phyloP scores from a whole-genome alignment of 441 rosid species.

The Euphorbia celastroides region DNA sequence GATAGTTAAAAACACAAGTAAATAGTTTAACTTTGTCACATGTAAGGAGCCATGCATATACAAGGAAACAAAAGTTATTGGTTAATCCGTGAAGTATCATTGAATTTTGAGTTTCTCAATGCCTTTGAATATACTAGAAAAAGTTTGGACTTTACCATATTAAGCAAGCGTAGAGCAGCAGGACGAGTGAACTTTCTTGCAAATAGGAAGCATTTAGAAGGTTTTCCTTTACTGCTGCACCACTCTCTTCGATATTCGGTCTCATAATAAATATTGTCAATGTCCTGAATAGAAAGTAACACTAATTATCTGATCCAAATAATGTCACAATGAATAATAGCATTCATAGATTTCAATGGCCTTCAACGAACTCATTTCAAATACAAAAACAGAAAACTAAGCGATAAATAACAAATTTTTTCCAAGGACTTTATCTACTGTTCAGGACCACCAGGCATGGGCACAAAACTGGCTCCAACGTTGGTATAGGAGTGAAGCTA shows the following conservation, averaged over 20 bases:
- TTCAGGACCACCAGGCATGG: no score
- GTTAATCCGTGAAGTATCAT: background rate
- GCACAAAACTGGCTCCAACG: no score
- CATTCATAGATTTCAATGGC: background rate
- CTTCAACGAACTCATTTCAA: background rate
- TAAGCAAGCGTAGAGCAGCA: slow-evolving; percentile 79
- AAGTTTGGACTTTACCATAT: slow-evolving; percentile 37
- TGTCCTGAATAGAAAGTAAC: slow-evolving; percentile 37
- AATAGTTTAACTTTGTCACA: slow-evolving; percentile 1
- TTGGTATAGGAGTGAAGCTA: background rate
- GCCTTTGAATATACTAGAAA: background rate
- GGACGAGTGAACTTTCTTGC: slow-evolving; percentile 95
- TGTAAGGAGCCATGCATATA: background rate
- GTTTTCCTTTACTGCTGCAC: slow-evolving; percentile 88
- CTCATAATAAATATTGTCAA: slow-evolving; percentile 77
- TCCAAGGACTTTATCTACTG: no score
- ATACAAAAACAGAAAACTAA: background rate
- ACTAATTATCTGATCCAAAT: background rate
- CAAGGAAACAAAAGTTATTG: background rate
- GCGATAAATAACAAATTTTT: no score
- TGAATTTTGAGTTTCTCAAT: background rate
- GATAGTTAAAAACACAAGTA: slow-evolving; percentile 7
- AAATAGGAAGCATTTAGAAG: slow-evolving; percentile 80
- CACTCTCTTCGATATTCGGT: slow-evolving; percentile 89
- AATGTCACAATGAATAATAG: background rate